Percentiles rank a stretch among this genome's conserved stretches.
phyloP scores from a whole-genome alignment of 2,329 filamentous ascomycete species.

The Neocucurbitaria cava region DNA sequence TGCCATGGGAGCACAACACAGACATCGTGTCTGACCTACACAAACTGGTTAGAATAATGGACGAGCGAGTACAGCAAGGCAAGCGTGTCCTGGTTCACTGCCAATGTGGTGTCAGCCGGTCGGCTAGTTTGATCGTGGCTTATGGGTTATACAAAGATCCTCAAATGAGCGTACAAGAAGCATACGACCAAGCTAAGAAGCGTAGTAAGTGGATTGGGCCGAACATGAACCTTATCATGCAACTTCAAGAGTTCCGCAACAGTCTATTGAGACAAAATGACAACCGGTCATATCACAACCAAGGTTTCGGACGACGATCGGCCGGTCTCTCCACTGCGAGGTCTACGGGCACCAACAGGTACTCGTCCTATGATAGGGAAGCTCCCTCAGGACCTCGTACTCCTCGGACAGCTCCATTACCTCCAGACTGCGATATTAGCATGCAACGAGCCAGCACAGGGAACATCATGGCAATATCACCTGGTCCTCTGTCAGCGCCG shows the following conservation, averaged over 20 bases:
- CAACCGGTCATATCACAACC: slow-evolving; percentile 38
- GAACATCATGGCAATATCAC: slow-evolving; percentile 51
- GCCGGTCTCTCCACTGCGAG: slow-evolving; percentile 37
- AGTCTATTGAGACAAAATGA: slow-evolving; percentile 52
- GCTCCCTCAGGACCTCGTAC: slow-evolving; percentile 41
- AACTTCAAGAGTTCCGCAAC: slow-evolving; percentile 76
- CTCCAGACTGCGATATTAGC: slow-evolving; percentile 57
- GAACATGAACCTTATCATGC: slow-evolving; percentile 93
- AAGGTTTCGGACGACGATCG: slow-evolving; percentile 42
- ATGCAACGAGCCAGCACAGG: slow-evolving; percentile 53
- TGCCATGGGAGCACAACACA: slow-evolving; percentile 88
- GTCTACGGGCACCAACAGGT: slow-evolving; percentile 34
- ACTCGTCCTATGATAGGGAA: slow-evolving; percentile 43
- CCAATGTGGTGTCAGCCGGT: slow-evolving; percentile 84
- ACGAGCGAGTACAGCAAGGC: slow-evolving; percentile 72
- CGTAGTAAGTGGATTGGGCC: slow-evolving; percentile 88
- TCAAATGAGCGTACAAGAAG: slow-evolving; percentile 78
- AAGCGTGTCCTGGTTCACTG: slow-evolving; percentile 85
- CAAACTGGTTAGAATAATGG: slow-evolving; percentile 76
- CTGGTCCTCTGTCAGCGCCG: slow-evolving; percentile 51
- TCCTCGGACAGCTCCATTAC: slow-evolving; percentile 48
- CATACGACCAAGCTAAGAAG: slow-evolving; percentile 79
- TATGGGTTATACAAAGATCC: slow-evolving; percentile 84
- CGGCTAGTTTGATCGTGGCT: slow-evolving; percentile 84
- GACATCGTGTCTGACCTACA: slow-evolving; percentile 81